phyloP scores from a whole-genome alignment of 1,284 basidiomycete genomes.

The Pseudomicrostroma phylloplanum region DNA sequence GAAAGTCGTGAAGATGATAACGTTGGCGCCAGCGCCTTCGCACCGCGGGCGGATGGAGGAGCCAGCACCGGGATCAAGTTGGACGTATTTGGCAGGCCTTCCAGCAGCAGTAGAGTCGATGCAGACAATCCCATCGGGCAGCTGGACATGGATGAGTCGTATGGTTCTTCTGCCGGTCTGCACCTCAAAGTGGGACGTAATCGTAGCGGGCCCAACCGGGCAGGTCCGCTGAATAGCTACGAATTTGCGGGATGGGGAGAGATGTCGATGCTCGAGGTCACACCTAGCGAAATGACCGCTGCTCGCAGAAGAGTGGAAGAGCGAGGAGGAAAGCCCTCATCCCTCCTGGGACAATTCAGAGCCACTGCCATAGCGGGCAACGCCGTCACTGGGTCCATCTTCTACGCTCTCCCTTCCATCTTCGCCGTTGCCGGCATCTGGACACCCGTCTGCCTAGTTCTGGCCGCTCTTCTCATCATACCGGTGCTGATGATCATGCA shows the following conservation, averaged over 20 bases:
- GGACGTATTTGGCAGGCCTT: too few relatives aligned
- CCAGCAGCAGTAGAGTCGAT: too few relatives aligned
- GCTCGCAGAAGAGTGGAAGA: not conserved
- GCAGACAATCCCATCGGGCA: too few relatives aligned
- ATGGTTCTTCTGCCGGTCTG: not conserved
- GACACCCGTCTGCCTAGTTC: conserved; percentile 30
- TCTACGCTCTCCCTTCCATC: conserved; percentile 37
- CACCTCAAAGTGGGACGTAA: conserved; percentile 17
- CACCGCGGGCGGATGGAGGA: too few relatives aligned
- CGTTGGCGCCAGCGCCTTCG: not conserved
- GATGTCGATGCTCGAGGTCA: conserved; percentile 34
- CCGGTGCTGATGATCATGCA: conserved; percentile 35
- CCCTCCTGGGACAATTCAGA: conserved; percentile 28
- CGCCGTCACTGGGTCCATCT: conserved; percentile 34
- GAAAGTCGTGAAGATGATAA: not conserved
- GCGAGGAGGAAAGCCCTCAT: not conserved
- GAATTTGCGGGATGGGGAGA: conserved; percentile 41
- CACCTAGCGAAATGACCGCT: not conserved
- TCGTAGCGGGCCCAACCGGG: conserved; percentile 25
- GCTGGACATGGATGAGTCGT: too few relatives aligned
- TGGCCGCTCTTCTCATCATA: conserved; percentile 29
- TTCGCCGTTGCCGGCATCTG: conserved; percentile 18
- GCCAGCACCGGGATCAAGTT: too few relatives aligned
- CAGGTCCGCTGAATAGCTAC: conserved; percentile 23
- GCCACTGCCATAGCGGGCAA: conserved; percentile 34